Conservation (phyloP, 345 rosid genomes). For the Dimocarpus longan region DNA sequence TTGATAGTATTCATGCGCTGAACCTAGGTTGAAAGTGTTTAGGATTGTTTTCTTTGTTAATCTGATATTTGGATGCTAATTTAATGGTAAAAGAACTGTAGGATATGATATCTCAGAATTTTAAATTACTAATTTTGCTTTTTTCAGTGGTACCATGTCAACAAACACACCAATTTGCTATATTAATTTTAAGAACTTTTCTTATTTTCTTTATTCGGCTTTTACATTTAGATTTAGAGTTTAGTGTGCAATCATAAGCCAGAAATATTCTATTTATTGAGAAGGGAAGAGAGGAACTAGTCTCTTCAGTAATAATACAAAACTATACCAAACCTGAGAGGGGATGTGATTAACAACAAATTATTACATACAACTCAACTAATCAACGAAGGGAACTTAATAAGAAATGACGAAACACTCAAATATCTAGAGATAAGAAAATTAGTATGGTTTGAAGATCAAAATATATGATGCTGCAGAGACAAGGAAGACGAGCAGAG, state of each 20-base stretch:
- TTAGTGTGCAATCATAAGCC: neutral
- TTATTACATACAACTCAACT: constrained; percentile 23
- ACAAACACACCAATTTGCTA: neutral
- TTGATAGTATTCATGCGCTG: neutral
- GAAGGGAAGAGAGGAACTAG: constrained; percentile 40
- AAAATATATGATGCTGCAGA: constrained; percentile 55
- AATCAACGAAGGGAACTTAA: neutral
- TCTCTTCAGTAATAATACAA: constrained; percentile 45
- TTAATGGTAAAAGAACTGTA: no score
- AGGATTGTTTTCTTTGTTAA: no score
- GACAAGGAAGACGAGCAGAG: constrained; percentile 51
- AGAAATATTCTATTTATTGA: constrained; percentile 36
- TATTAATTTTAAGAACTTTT: neutral
- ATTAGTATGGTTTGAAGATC: constrained; percentile 39
- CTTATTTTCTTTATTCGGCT: neutral
- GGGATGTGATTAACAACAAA: constrained; percentile 15
- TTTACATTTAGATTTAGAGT: neutral
- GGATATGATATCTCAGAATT: no score
- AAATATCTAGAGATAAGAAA: neutral
- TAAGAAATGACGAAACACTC: constrained; percentile 1
- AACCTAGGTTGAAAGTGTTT: neutral
- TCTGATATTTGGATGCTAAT: no score
- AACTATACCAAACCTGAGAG: constrained; percentile 27
- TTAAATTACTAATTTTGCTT: no score
- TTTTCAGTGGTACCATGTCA: no score